Evolutionary conservation across 2,329 filamentous ascomycete genomes (phyloP).

Genomic region (Amesomyces nigricolor): DNA sequence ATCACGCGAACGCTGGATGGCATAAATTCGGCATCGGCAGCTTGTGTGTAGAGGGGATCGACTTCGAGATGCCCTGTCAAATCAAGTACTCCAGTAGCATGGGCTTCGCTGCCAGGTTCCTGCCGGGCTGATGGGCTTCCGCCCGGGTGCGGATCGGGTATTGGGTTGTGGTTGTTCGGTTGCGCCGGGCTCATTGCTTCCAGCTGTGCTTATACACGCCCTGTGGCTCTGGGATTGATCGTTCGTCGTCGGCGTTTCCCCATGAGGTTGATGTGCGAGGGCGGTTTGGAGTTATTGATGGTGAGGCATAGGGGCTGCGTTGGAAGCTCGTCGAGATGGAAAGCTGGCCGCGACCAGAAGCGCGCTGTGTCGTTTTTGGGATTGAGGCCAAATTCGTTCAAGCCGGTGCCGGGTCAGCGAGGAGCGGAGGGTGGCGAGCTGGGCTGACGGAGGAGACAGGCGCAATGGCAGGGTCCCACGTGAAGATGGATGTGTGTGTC

Average conservation of each 20-base stretch:
- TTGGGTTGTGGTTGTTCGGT: neutral
- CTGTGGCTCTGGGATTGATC: conserved; percentile 11
- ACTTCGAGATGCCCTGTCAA: neutral
- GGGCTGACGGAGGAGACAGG: too few relatives aligned
- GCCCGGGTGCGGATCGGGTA: conserved; percentile 1
- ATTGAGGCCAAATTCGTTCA: neutral
- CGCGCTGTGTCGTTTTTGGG: neutral
- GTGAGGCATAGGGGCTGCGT: neutral
- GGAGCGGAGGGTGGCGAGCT: neutral
- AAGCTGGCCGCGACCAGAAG: conserved; percentile 11
- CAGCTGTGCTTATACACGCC: conserved; percentile 7
- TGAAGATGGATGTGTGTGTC: neutral
- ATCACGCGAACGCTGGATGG: conserved; percentile 8
- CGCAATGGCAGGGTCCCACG: too few relatives aligned
- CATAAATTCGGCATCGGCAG: neutral
- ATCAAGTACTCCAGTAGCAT: neutral
- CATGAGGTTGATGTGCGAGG: conserved; percentile 19
- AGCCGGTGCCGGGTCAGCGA: too few relatives aligned
- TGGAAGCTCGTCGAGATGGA: neutral
- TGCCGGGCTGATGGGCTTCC: neutral
- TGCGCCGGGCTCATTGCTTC: conserved; percentile 18
- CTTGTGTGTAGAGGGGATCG: neutral
- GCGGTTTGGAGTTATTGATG: neutral
- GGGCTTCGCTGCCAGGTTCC: neutral
- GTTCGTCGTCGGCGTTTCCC: conserved; percentile 16